Base-by-base conservation (phyloP, 352 stramenopile species). In the Phytopythium oedochilum region DNA sequence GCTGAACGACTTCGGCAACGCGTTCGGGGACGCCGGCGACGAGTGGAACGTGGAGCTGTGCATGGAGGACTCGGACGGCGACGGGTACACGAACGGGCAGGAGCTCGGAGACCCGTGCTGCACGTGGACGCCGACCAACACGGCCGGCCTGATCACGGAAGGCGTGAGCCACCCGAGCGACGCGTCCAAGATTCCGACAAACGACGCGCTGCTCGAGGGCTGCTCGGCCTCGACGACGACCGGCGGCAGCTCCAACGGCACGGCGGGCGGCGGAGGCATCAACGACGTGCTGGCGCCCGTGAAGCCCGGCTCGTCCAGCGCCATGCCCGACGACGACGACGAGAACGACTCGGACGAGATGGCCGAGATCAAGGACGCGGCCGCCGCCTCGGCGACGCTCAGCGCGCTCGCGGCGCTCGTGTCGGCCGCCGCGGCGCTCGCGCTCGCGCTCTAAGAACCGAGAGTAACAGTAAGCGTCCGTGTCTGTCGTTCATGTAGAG, bases 51-150 rank as follows among this genome's bases (percentile, higher is more conserved):
- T 47, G 5, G 36, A 56, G 22, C 57, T 96, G 25, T 96, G 86
- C 49, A 36, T 80, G 42, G 60, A 68, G 31, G 86, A 96, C 60
- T 71, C 78, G 28, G 86, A 96, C 55, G 77, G 75, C 53, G 86
- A 96, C 51, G 86, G 86, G 20, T 85, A 83, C 63, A 91, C 77
- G 15, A 96, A 96, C 60, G 86, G 86, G 35, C 70, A 90, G 60
- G 86, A 96, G 48, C 75, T 96, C 5, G 83, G 86, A 29, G 86
- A 96, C 47, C 82, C 84, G 15, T 92, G 86, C 69, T 96, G 86
- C 61, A 76, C 66, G 46, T 95, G 86, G 86, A 83, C 65, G 31
- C 40, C 65, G 20, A 68, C 65, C 28, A 77, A 68, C 48, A 63
- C 72, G 1, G 78, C 53, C 11, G 49, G 44, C 1, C 66, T 91